Conservation (phyloP, 495 filamentous ascomycete species). For the Saxophila tyrrhenica region DNA sequence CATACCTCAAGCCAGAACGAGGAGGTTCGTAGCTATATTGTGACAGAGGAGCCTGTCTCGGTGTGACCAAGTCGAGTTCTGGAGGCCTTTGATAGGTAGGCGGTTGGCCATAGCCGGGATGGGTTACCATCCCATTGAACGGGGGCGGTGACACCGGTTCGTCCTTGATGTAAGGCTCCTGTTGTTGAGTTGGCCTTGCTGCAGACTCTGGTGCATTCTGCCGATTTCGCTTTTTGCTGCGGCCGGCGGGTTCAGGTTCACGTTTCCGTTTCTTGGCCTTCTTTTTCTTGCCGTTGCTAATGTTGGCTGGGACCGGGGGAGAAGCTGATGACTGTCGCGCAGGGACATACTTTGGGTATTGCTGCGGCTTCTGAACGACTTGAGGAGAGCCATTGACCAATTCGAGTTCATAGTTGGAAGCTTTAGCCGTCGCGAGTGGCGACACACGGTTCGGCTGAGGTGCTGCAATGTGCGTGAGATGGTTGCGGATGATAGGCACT, state of each 20-base stretch:
- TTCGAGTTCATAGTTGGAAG: conserved; percentile 18
- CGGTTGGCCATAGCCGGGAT: not conserved
- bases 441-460: conserved; percentile 76
- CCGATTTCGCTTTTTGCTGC: conserved; percentile 6
- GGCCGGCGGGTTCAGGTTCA: conserved; percentile 2
- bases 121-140: conserved; percentile 2
- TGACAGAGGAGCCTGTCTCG: conserved; percentile 4
- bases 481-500: conserved; percentile 45
- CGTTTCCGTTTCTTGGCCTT: conserved; percentile 22
- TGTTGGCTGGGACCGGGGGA: conserved; percentile 1
- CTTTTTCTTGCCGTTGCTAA: conserved; percentile 7
- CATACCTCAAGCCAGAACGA: conserved; percentile 9
- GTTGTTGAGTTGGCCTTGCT: conserved; percentile 3
- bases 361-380: conserved; percentile 13
- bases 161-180: conserved; percentile 62
- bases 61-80: conserved; percentile 11
- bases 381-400: conserved; percentile 19
- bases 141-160: conserved; percentile 80
- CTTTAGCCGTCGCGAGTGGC: conserved; percentile 55
- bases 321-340: conserved; percentile 13
- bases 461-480: conserved; percentile 60
- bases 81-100: conserved; percentile 6
- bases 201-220: conserved; percentile 6
- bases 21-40: conserved; percentile 22
- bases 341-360: not conserved